Conservation (phyloP, 768 basidiomycete species). For the Tephrocybe sp. region DNA sequence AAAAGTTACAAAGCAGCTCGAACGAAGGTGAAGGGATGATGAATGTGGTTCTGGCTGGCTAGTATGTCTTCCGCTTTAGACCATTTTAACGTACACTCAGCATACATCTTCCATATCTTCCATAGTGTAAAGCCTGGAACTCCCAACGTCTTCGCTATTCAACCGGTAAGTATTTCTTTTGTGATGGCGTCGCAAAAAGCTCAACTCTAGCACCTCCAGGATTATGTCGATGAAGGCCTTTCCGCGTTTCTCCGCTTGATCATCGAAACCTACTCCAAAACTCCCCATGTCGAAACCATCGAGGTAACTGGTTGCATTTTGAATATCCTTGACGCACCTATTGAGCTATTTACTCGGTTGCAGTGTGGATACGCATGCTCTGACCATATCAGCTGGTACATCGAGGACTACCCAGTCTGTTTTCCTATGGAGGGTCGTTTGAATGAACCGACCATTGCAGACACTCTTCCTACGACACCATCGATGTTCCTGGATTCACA, state of each 20-base stretch:
- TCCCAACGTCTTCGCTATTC: conserved; percentile 35
- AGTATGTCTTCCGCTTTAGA: conserved; percentile 23
- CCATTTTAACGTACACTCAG: too few relatives aligned
- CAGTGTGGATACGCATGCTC: conserved; percentile 62
- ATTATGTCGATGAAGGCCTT: conserved; percentile 31
- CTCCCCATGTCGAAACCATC: too few relatives aligned
- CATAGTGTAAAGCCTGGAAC: conserved; percentile 44
- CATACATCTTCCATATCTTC: too few relatives aligned
- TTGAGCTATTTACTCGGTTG: background rate
- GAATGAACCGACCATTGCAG: conserved; percentile 28
- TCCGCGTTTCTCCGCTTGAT: conserved; percentile 42
- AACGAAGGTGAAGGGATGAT: conserved; percentile 36
- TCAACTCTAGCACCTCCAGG: conserved; percentile 13
- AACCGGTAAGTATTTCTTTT: conserved; percentile 25
- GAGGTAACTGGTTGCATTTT: conserved; percentile 41
- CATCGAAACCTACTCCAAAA: conserved; percentile 40
- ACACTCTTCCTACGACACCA: conserved; percentile 43
- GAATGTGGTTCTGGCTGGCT: conserved; percentile 47
- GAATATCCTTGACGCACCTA: too few relatives aligned
- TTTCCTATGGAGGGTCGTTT: conserved; percentile 24
- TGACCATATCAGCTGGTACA: conserved; percentile 65
- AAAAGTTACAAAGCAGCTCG: conserved; percentile 41
- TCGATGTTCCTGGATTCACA: conserved; percentile 40
- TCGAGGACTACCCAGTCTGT: conserved; percentile 56
- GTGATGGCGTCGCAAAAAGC: background rate